Base-by-base conservation (phyloP, 352 stramenopile species). In the Achlya hypogyna region DNA sequence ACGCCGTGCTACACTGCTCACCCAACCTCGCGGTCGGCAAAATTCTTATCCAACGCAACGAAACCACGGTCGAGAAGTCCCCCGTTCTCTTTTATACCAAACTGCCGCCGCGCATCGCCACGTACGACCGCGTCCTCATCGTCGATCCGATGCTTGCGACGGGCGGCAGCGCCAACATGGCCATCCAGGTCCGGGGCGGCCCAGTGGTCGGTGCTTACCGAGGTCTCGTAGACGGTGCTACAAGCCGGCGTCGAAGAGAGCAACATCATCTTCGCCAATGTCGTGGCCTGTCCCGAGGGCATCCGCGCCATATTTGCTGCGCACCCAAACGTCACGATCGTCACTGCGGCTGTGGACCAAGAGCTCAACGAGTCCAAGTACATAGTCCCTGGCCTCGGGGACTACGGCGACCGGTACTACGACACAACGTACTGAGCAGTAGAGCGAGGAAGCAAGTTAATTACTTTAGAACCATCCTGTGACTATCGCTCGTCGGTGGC, bases 141-240 rank as follows among this genome's bases (percentile, higher is more conserved):
- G 96, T 97, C 53, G 95, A 99, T 80, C 95, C 96, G 20, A 99
- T 99, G 96, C 78, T 98, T 38, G 96, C 89, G 2, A 98, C 93
- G 0, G 83, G 81, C 47, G 82, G 93, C 32, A 97, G 85, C 51
- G 91, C 95, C 40, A 77, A 87, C 43, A 87, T 89, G 72, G 95
- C 95, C 43, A 93, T 99, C 62, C 84, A 97, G 69, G 81, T 92
- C 60, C 56, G 65, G 2, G 14, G 12, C n/a, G 14, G 43, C 16
- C 43, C 40, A 18, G 16, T 60, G 53, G 22, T 49, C 22, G 18
- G 22, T 49, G 18, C 22, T 18, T 34, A 14, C 23, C 49, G 53
- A 59, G 22, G 20, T 34, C 12, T 0, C 63, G 47, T 62, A 91
- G 83, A 89, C 81, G 27, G 74, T 98, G 52, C 72, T 94, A 34